These are phyloP conservation scores for Aspergillus sp. DNA, from an alignment of 2,329 filamentous ascomycete genomes.

Conservation along the genomic window DNA sequence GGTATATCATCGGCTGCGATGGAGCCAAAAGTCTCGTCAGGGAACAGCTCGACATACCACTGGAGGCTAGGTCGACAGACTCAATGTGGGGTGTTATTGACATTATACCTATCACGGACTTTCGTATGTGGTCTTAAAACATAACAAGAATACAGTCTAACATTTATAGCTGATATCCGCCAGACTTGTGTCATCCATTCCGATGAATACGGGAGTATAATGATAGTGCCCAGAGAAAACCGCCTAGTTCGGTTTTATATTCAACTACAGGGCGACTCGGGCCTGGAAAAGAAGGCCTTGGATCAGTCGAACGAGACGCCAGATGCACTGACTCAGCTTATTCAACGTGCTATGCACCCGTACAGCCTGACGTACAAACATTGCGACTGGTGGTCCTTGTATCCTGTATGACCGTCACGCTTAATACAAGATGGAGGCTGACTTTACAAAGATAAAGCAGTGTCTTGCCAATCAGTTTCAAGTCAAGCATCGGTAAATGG, in stretches of 20 bases:
- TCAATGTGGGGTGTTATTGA: conserved; percentile 52
- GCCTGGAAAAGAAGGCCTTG: neutral
- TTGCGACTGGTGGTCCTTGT: conserved; percentile 20
- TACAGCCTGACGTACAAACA: conserved; percentile 14
- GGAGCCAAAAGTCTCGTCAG: conserved; percentile 68
- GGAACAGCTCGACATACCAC: conserved; percentile 55
- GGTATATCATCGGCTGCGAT: conserved; percentile 68
- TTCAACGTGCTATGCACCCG: conserved; percentile 9
- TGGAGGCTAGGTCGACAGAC: conserved; percentile 55
- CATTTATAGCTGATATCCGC: conserved; percentile 18
- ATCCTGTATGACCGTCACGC: conserved; percentile 10
- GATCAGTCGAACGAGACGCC: conserved; percentile 2
- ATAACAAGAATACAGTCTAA: neutral
- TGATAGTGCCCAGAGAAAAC: conserved; percentile 20
- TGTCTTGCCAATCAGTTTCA: neutral
- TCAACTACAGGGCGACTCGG: conserved; percentile 5
- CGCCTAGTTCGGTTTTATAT: conserved; percentile 19
- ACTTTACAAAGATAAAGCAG: conserved; percentile 3
- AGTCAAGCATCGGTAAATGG: neutral
- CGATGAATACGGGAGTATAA: conserved; percentile 11
- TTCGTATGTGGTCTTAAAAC: neutral
- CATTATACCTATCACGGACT: conserved; percentile 50
- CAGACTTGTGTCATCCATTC: conserved; percentile 16
- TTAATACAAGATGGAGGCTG: neutral
- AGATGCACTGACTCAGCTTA: conserved; percentile 7